Conservation (phyloP, 2,329 filamentous ascomycete genomes). For the Chaetomiaceae sp. region DNA sequence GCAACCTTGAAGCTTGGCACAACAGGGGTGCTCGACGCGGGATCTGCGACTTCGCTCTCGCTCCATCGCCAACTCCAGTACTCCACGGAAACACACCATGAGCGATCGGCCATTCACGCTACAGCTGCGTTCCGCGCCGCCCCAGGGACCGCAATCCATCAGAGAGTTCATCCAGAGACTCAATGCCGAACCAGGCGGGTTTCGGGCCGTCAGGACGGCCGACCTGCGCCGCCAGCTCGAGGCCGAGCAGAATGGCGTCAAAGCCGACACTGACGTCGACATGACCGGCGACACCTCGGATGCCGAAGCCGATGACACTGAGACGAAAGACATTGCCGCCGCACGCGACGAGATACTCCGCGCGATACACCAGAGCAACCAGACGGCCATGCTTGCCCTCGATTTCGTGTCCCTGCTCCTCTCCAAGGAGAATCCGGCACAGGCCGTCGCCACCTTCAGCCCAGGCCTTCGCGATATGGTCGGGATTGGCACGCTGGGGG, state of each 20-base stretch:
- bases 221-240: constrained; percentile 65
- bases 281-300: constrained; percentile 45
- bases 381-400: constrained; percentile 64
- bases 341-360: constrained; percentile 55
- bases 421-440: constrained; percentile 72
- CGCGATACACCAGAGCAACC: constrained; percentile 52
- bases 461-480: constrained; percentile 64
- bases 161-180: constrained; percentile 74
- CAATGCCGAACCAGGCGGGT: constrained; percentile 72
- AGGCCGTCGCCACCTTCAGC: constrained; percentile 67
- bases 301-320: constrained; percentile 40
- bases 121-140: constrained; percentile 53
- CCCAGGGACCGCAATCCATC: constrained; percentile 59
- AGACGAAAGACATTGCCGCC: constrained; percentile 38
- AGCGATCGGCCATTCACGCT: constrained; percentile 48
- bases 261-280: constrained; percentile 39
- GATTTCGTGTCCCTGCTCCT: constrained; percentile 81
- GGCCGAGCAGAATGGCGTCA: constrained; percentile 38
- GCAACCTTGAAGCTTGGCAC: not conserved
- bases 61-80: not conserved
- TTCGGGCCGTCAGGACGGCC: constrained; percentile 73
- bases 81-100: constrained; percentile 10
- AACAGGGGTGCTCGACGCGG: constrained; percentile 3
- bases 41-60: constrained; percentile 2
- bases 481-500: constrained; percentile 69